Conservation (phyloP, 2,329 filamentous ascomycete genomes). For the Paecilomyces variotii region DNA sequence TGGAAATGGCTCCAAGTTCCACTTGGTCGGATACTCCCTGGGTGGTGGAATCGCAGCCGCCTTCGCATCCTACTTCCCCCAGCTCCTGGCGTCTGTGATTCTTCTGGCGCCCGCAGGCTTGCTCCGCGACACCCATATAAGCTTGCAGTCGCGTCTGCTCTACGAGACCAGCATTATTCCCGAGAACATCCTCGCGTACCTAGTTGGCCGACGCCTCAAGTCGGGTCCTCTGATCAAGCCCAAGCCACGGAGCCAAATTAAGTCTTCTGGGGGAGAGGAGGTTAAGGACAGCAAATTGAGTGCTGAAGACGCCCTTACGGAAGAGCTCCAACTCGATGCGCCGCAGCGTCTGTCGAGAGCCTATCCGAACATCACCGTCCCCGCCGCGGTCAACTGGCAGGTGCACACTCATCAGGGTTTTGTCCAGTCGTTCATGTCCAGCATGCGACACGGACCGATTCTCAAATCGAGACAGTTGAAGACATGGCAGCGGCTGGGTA, state of each 20-base stretch:
- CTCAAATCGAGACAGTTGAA: constrained; percentile 49
- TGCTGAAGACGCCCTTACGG: constrained; percentile 33
- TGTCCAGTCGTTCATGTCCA: constrained; percentile 61
- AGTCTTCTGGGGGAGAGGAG: constrained; percentile 8
- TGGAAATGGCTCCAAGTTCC: constrained; percentile 47
- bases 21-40: constrained; percentile 70
- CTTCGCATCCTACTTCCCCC: constrained; percentile 62
- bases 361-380: constrained; percentile 49
- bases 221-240: constrained; percentile 31
- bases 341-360: constrained; percentile 44
- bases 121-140: constrained; percentile 57
- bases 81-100: constrained; percentile 60
- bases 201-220: constrained; percentile 45
- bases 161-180: constrained; percentile 56
- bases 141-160: constrained; percentile 53
- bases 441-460: constrained; percentile 62
- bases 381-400: constrained; percentile 62
- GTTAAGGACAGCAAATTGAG: constrained; percentile 28
- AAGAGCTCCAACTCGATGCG: constrained; percentile 23
- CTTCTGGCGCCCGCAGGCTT: constrained; percentile 74
- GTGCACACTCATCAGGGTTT: constrained; percentile 59
- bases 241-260: constrained; percentile 15
- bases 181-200: constrained; percentile 44
- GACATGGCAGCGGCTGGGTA: constrained; percentile 53
- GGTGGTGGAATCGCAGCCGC: constrained; percentile 65